Base-by-base conservation (phyloP, 495 filamentous ascomycete species). In the Pseudomonodictys pantanalensis region DNA sequence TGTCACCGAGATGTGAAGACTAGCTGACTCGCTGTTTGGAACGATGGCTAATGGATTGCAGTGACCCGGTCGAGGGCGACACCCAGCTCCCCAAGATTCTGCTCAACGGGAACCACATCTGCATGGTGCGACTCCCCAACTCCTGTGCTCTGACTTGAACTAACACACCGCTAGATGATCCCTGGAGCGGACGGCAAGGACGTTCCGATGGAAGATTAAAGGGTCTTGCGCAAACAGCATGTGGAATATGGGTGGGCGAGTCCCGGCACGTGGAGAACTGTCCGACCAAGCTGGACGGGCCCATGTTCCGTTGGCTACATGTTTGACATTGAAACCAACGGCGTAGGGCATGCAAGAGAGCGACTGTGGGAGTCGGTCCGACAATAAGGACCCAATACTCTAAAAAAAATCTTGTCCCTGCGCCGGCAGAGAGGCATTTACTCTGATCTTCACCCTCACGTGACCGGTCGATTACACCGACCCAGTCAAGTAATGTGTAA, bases 71-170 rank as follows among this genome's bases (percentile, higher is more conserved):
- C 15, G 93, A 91, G 59, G 79, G 86, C 58, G 85, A 91, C 65
- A 87, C 83, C 17, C 95, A 95, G 73, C 84, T 97, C 18, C 81
- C 89, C 17, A 96, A 96, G 79, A 93, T 97, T 45, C 74, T 98
- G 23, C 78, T 98, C n/a, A 97, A 97, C 66, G 93, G 93, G 32
- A 98, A 98, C 74, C 97, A 97, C 68, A 88, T 98, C 54, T 97
- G 93, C 88, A 98, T 98, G 93, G 93, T 96, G 54, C 42, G 64
- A 28, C 15, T 11, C 25, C 12, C 18, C 43, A 23, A n/a, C 15
- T 29, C 2, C 9, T 2, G 17, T 9, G 22, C 23, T 20, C 15
- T 22, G 20, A 4, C 15, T n/a, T 20, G 17, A 12, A 28, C 56
- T 50, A 24, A 42, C 28, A 45, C 32, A 9, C 26, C n/a, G n/a